Evolutionary conservation across 306 rosid genomes (phyloP), one percentile per base, ranked within the genome.

Genomic region (Dryas octopetala): DNA sequence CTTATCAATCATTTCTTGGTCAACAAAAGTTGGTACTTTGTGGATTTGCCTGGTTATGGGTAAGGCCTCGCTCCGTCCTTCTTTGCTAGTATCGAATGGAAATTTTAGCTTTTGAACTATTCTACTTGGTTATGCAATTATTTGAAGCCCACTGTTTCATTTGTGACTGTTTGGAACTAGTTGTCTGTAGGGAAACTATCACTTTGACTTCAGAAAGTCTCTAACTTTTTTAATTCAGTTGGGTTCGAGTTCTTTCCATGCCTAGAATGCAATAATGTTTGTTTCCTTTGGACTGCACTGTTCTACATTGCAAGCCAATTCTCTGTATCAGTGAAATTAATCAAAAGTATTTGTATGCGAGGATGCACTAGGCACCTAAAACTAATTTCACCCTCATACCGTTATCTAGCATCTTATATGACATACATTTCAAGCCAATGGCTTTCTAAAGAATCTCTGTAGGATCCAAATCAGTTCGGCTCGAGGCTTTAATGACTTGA

Each of bases 41-140:
- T 94, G 57, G 98, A 94, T 85, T 89, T 94, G 83, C 98, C 98
- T 78, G 97, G 97, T 66, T 94, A 91, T 81, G 98, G 97, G 96
- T 91, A 75, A 86, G 84, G 62, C 48, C 61, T 55, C 61, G 17
- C 8, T 17, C 10, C 10, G 26, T 73, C 47, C 17, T 73, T 45
- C n/a, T 44, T 57, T 6, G 40, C 41, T 26, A 1, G 74, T 67
- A 45, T 17, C 1, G 1, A 26, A 15, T 23, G 10, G 15, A 12
- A 44, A 2, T 6, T 28, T 55, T 16, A 57, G 66, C 41, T 14
- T 23, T 13, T 66, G 55, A 5, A 9, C 51, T 54, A 1, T 7
- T 65, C 26, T 26, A 6, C 40, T 32, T 11, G 13, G 19, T 32
- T 74, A n/a, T 8, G 43, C 16, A 3, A 54, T 16, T 62, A 38